A percentile compares a stretch with the other conserved stretches of the same genome.
Conservation (phyloP, 164 flowering plant genomes). For the Platanus orientalis region DNA sequence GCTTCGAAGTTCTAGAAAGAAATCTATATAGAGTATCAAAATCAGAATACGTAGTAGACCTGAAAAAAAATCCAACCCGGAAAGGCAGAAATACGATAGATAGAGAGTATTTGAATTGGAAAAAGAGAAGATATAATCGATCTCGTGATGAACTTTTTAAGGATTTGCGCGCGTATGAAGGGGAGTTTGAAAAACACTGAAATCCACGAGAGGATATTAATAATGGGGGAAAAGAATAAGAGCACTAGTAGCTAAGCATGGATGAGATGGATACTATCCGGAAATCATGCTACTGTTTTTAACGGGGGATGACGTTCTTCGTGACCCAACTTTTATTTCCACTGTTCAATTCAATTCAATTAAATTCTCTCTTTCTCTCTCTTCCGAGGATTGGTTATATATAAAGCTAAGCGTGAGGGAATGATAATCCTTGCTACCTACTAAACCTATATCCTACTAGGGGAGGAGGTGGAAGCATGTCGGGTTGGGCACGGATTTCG, state of each 20-base stretch:
- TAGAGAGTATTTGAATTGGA: too few species aligned
- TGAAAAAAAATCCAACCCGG: too few species aligned
- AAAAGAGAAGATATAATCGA: too few species aligned
- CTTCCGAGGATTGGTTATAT: not conserved
- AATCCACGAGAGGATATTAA: slow-evolving; percentile 44
- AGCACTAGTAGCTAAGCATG: not conserved
- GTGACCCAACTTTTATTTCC: slow-evolving; percentile 29
- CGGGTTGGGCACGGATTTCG: too few species aligned
- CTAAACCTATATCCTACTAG: too few species aligned
- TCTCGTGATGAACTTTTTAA: not conserved
- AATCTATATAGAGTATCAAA: too few species aligned
- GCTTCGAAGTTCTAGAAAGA: too few species aligned
- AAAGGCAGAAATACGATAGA: too few species aligned
- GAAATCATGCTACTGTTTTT: slow-evolving; percentile 10
- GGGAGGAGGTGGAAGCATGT: too few species aligned
- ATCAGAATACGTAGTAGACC: too few species aligned
- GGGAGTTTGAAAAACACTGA: slow-evolving; percentile 67
- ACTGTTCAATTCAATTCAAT: not conserved
- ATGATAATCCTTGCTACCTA: too few species aligned
- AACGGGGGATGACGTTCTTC: slow-evolving; percentile 28
- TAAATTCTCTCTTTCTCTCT: not conserved
- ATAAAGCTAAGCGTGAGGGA: too few species aligned
- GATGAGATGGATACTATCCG: not conserved
- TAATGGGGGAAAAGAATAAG: slow-evolving; percentile 15
- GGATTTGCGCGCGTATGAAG: slow-evolving; percentile 60